Conservation (phyloP, 2,329 filamentous ascomycete species). For the Catunica adiposa region DNA sequence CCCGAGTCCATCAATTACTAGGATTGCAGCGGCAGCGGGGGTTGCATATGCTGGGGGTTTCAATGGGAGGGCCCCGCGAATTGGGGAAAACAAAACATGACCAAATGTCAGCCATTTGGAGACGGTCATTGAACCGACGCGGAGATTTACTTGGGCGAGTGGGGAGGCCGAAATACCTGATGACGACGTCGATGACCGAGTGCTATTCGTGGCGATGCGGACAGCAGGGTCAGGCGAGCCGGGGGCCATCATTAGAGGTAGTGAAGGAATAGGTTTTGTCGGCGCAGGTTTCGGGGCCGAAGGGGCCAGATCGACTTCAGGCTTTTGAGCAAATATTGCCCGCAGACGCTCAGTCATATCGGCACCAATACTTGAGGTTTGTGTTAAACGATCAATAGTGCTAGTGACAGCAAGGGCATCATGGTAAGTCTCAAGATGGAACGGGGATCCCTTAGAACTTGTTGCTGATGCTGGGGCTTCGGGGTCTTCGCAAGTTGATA, state of each 20-base stretch:
- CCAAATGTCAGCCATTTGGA: slow-evolving; percentile 81
- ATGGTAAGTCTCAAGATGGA: slow-evolving; percentile 37
- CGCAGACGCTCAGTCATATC: slow-evolving; percentile 38
- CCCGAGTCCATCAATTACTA: slow-evolving; percentile 71
- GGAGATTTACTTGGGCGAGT: slow-evolving; percentile 55
- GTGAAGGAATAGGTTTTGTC: not conserved
- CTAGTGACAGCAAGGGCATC: slow-evolving; percentile 23
- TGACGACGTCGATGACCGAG: slow-evolving; percentile 21
- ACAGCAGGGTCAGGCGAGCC: not conserved
- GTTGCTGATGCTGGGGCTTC: slow-evolving; percentile 34
- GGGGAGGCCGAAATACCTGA: slow-evolving; percentile 41
- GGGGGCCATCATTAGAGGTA: not conserved
- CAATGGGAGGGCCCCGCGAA: slow-evolving; percentile 27
- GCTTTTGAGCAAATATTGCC: slow-evolving; percentile 27
- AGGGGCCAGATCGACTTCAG: slow-evolving; percentile 14
- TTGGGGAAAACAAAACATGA: slow-evolving; percentile 66
- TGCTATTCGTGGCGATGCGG: slow-evolving; percentile 1
- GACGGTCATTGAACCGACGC: slow-evolving; percentile 67
- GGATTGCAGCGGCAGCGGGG: slow-evolving; percentile 25
- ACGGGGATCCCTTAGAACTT: slow-evolving; percentile 39
- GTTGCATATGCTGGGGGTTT: not conserved
- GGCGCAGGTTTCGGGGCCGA: not conserved
- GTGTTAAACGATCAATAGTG: slow-evolving; percentile 29
- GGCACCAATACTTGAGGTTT: slow-evolving; percentile 37
- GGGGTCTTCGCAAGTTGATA: slow-evolving; percentile 48